Evolutionary conservation across 148 eudicot species (phyloP).

Genomic region (Rhododendron ferrugineum): DNA sequence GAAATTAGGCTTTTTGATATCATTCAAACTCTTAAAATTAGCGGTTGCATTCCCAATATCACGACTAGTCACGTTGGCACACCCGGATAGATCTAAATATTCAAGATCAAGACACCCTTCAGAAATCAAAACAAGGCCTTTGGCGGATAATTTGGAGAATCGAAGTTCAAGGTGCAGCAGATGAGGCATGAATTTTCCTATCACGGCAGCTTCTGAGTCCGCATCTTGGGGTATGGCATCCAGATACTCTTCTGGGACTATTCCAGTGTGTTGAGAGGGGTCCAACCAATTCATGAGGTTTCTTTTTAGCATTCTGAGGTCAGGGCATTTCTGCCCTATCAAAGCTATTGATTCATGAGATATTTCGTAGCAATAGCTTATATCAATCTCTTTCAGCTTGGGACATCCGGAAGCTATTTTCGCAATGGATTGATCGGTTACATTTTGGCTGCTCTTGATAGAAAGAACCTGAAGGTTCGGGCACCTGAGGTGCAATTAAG

Average conservation of each 20-base stretch:
- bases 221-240: slow-evolving; percentile 72
- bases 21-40: slow-evolving; percentile 50
- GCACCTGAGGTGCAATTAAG: slow-evolving; percentile 41
- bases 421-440: slow-evolving; percentile 47
- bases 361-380: slow-evolving; percentile 86
- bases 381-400: slow-evolving; percentile 59
- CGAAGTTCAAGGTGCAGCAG: slow-evolving; percentile 65
- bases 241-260: slow-evolving; percentile 71
- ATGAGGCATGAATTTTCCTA: slow-evolving; percentile 58
- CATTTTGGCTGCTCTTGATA: slow-evolving; percentile 69
- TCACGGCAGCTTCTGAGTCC: slow-evolving; percentile 80
- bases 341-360: slow-evolving; percentile 60
- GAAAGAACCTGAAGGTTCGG: slow-evolving; percentile 76
- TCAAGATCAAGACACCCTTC: slow-evolving; percentile 61
- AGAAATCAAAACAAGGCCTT: slow-evolving; percentile 62
- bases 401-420: slow-evolving; percentile 58
- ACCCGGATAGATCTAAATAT: slow-evolving; percentile 68
- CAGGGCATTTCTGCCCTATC: slow-evolving; percentile 54
- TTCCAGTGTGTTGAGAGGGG: slow-evolving; percentile 64
- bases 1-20: slow-evolving; percentile 71
- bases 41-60: slow-evolving; percentile 51
- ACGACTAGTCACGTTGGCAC: slow-evolving; percentile 69
- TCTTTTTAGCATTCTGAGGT: slow-evolving; percentile 49
- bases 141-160: slow-evolving; percentile 64
- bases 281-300: slow-evolving; percentile 83